Evolutionary conservation across 805 yeast genomes (phyloP), one percentile per base, ranked within the genome.

Genomic region (Cyberlindnera bimundalis): DNA sequence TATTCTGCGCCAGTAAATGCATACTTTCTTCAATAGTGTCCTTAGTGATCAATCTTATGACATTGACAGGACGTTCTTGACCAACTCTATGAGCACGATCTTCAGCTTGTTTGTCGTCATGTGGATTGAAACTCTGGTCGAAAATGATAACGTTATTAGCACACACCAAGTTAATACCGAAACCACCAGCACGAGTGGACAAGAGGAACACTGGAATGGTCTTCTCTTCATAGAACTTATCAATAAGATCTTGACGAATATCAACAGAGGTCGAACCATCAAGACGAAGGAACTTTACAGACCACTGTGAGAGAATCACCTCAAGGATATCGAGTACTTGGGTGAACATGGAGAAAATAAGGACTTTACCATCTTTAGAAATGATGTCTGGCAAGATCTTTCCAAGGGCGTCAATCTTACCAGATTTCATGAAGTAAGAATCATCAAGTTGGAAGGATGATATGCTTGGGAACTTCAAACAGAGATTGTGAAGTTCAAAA

Each of bases 11-110:
- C 56, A 93, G 65, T 53, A 79, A 80, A 45, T 82, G 71, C 52
- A 93, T 90, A 52, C 84, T 88, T 62, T 91, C 97, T 53, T 93
- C 99, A 29, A 93, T 84, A 1, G 96, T 79, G 42, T 78, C 72
- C 48, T 72, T 74, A 9, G 84, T 75, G 38, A 93, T 79, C 46
- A 93, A 65, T 42, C 95, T 78, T 29, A 77, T 73, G 14, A 95
- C 96, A 39, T 70, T 67, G 16, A 93, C 99, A 35, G 84, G 87
- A 40, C 82, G 78, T 6, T 81, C 78, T 65, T 91, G 98, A 2
- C 99, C 99, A 19, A 93, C 96, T 63, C 99, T 76, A 62, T 93
- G 99, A 0, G 98, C 96, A 59, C 99, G 78, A 62, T 93, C 99
- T 60, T 95, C 98, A 2, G 99, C 99, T 66, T 93, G 99, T 58